phyloP scores from a whole-genome alignment of 208 protist species.

The Ichthyophonus hoferi region DNA sequence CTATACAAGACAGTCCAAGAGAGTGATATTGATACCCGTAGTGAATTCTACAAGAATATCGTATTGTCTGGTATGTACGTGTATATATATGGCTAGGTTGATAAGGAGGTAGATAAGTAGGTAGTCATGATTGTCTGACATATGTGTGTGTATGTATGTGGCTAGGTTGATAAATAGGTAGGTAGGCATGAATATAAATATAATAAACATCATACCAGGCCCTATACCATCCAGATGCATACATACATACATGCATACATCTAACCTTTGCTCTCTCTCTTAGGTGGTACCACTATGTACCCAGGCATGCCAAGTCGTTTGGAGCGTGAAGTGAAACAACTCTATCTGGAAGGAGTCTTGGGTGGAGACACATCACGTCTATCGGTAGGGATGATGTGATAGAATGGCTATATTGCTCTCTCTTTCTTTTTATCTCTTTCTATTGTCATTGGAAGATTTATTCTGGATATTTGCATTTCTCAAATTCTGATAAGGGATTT shows the following conservation, averaged over 20 bases:
- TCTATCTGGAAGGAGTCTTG: constrained; percentile 80
- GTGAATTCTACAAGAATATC: constrained; percentile 88
- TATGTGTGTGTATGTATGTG: constrained; percentile 17
- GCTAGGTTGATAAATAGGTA: too few species aligned
- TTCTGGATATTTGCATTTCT: too few species aligned
- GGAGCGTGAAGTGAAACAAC: constrained; percentile 81
- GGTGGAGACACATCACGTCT: constrained; percentile 70
- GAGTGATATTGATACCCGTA: constrained; percentile 72
- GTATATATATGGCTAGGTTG: background rate
- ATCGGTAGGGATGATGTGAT: background rate
- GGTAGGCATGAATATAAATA: too few species aligned
- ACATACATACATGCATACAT: too few species aligned
- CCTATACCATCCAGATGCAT: too few species aligned
- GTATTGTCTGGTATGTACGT: constrained; percentile 72
- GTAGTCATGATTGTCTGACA: too few species aligned
- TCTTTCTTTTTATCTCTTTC: too few species aligned
- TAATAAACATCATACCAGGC: too few species aligned
- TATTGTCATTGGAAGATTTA: too few species aligned
- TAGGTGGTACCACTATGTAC: constrained; percentile 92
- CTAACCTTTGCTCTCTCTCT: too few species aligned
- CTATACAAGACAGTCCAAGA: constrained; percentile 88
- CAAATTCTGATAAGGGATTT: too few species aligned
- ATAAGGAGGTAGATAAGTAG: background rate
- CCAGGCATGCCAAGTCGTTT: constrained; percentile 86
- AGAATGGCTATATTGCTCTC: too few species aligned